Base-by-base conservation (phyloP, 495 filamentous ascomycete genomes). In the Lentithecium fluviatile region DNA sequence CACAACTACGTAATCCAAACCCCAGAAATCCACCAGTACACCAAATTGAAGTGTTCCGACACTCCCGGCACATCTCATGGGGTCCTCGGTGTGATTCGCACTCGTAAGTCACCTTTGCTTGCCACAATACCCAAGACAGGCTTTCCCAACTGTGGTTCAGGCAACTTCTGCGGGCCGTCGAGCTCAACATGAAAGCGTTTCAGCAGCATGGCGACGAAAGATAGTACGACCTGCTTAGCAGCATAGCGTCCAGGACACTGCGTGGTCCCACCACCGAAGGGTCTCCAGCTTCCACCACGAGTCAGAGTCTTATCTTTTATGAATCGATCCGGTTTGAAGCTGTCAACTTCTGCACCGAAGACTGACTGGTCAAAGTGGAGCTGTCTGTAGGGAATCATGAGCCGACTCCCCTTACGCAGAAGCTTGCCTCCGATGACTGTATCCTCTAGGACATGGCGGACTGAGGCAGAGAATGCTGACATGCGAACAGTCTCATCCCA, bases 331-430 rank as follows among this genome's bases (percentile, higher is more conserved):
- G 36, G n/a, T 15, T 65, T 46, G 48, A 65, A 59, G 0, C 25
- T 19, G 37, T 24, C 26, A 7, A 48, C 49, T n/a, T 54, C 36
- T 6, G 24, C 17, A 11, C 62, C 62, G 25, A 53, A 65, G 7
- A 50, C 48, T 2, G 24, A 12, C n/a, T 10, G 2, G 25, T 59
- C 38, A 24, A 45, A 24, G 23, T 54, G 62, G 12, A 50, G 24
- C 23, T 38, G 62, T 4, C 49, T 47, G 11, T 54, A 43, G 8
- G 62, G 62, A n/a, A 65, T 60, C 4, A 65, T 21, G 10, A 64
- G 17, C 29, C 56, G 46, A 15, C 25, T 20, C 8, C 61, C 61
- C 5, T 21, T 36, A 6, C 46, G 46, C 25, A 64, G 47, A 0
- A 24, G 19, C 21, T 58, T 46, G 7, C 36, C 25, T 12, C 48